Evolutionary conservation across 1,284 basidiomycete genomes (phyloP).

Genomic region (Caloboletus firmus): DNA sequence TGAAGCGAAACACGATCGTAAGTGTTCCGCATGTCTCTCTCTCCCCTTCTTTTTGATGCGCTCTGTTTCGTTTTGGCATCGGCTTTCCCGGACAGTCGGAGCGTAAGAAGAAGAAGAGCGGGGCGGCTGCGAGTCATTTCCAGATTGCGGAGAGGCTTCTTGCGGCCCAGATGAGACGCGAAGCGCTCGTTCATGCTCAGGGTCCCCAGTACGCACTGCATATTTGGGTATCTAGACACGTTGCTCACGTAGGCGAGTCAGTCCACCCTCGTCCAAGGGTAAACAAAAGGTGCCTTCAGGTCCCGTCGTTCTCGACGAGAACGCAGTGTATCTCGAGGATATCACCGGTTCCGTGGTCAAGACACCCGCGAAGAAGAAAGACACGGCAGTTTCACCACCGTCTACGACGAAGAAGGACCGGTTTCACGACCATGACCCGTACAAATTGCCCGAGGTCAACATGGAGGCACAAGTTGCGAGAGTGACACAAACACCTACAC

Average conservation of each 20-base stretch:
- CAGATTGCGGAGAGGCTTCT: constrained; percentile 90
- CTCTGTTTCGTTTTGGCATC: constrained; percentile 10
- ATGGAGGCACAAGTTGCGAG: constrained; percentile 60
- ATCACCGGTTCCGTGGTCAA: constrained; percentile 59
- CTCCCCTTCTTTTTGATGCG: background rate
- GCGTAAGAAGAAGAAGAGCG: constrained; percentile 83
- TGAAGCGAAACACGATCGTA: constrained; percentile 89
- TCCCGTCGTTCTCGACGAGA: constrained; percentile 57
- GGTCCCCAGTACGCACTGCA: constrained; percentile 36
- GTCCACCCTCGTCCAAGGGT: constrained; percentile 35
- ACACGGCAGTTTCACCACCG: constrained; percentile 43
- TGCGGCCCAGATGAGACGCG: constrained; percentile 90
- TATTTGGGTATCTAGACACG: background rate
- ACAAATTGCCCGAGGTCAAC: constrained; percentile 75
- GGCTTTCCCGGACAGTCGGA: constrained; percentile 57
- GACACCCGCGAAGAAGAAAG: constrained; percentile 49
- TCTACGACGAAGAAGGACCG: constrained; percentile 55
- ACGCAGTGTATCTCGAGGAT: constrained; percentile 85
- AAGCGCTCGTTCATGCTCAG: constrained; percentile 79
- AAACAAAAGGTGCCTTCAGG: constrained; percentile 45
- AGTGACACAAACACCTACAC: constrained; percentile 55
- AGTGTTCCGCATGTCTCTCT: constrained; percentile 27
- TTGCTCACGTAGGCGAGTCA: constrained; percentile 15
- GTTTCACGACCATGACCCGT: constrained; percentile 81
- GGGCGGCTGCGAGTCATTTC: constrained; percentile 80